phyloP scores from a whole-genome alignment of 2,329 filamentous ascomycete species.

The Calonectria hawksworthii region DNA sequence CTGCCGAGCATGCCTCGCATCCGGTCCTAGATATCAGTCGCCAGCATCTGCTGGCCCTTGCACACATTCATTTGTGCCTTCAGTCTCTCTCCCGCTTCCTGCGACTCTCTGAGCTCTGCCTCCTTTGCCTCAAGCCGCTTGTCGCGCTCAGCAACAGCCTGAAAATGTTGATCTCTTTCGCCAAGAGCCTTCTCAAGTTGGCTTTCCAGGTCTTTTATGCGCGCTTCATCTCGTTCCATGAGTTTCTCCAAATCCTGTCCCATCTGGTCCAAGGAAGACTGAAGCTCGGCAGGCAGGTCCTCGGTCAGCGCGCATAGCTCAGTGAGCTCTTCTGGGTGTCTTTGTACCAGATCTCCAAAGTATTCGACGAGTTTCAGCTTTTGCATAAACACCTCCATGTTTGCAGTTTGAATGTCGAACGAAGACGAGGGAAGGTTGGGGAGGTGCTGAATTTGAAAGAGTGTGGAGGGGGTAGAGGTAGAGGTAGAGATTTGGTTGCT shows the following conservation, averaged over 20 bases:
- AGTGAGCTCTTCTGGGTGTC: neutral
- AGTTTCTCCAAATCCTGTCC: neutral
- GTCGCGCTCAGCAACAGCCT: neutral
- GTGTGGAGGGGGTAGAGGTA: neutral
- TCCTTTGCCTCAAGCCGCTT: neutral
- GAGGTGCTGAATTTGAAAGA: neutral
- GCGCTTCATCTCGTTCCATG: neutral
- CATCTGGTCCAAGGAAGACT: neutral
- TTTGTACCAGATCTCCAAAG: neutral
- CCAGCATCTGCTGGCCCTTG: neutral
- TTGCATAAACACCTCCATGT: neutral
- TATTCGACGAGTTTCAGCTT: neutral
- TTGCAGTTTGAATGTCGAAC: neutral
- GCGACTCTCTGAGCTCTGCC: neutral
- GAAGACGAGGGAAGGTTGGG: too few species aligned
- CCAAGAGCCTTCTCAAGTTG: neutral
- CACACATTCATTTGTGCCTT: neutral
- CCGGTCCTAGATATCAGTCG: neutral
- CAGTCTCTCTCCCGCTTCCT: neutral
- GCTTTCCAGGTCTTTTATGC: neutral
- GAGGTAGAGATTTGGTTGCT: neutral
- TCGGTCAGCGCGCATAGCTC: too few species aligned
- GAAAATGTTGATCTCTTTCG: neutral
- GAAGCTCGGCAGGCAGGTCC: too few species aligned
- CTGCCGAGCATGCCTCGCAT: neutral